Evolutionary conservation across 2,329 filamentous ascomycete genomes (phyloP), one percentile per base, ranked within the genome.

Genomic region (Phialemonium atrogriseum): DNA sequence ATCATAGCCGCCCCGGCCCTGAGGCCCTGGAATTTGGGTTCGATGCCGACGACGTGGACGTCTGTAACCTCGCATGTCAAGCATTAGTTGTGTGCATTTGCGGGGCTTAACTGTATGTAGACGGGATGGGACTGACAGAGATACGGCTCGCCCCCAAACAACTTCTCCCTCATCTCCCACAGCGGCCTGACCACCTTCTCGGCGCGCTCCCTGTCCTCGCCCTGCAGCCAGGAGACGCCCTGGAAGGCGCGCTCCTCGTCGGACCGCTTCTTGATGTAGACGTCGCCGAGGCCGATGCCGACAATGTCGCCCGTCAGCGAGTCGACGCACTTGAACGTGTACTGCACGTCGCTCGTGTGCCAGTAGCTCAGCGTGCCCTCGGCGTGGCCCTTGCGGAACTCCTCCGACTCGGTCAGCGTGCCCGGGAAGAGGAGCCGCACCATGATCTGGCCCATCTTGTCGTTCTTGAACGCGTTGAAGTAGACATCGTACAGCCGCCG

Each of bases 311-410:
- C 56, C 1, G 55, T 61, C 4, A 52, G 51, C 6, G 52, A 56
- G 40, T 70, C 64, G 16, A 68, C 50, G 28, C 57, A 64, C 47
- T 69, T 69, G 37, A 60, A 49, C 5, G 63, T 68, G 44, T 67
- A 64, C 35, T 68, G 64, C 12, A 49, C 48, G 10, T 52, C 45
- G 35, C 48, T 55, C 10, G 48, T 54, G 31, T 61, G 51, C 53
- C 56, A 58, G 46, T 52, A 62, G 6, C 46, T 50, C 10, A 61
- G 41, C 2, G 60, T 65, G 13, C 57, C 60, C 2, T 49, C 49
- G 17, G 60, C 50, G 39, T 69, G 66, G 4, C 48, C 54, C 33
- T 60, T 55, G 23, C 64, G 58, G 45, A 65, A 65, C 22, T 56
- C 51, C 5, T 53, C 50, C 19, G 45, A 41, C 14, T 53, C 47